phyloP scores from a whole-genome alignment of 2,329 filamentous ascomycete genomes.

The Stagonosporopsis chrysanthemi region DNA sequence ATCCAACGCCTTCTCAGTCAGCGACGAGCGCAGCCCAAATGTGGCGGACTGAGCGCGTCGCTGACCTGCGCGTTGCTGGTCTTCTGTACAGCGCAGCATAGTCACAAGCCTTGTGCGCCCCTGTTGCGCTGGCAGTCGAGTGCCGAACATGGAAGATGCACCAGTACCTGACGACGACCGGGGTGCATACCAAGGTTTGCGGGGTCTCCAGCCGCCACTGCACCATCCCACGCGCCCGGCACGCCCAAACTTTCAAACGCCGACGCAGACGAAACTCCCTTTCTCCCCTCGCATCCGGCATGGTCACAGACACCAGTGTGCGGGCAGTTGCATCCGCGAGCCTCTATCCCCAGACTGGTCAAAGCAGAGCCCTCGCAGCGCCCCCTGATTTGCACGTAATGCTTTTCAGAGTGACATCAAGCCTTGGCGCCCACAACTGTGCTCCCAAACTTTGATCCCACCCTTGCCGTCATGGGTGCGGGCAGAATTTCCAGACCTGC shows the following conservation, averaged over 20 bases:
- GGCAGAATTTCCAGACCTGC: conserved; percentile 34
- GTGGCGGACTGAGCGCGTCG: conserved; percentile 2
- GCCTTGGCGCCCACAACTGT: conserved; percentile 37
- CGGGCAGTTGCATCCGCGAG: conserved; percentile 29
- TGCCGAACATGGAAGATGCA: conserved; percentile 28
- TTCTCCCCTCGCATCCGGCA: conserved; percentile 12
- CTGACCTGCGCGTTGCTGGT: conserved; percentile 11
- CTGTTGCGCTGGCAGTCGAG: conserved; percentile 18
- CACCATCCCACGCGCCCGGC: conserved; percentile 43
- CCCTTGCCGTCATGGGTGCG: conserved; percentile 48
- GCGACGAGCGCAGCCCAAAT: conserved; percentile 1
- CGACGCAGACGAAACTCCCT: conserved; percentile 31
- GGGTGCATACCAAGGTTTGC: conserved; percentile 36
- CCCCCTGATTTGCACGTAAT: conserved; percentile 34
- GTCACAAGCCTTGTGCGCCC: conserved; percentile 26
- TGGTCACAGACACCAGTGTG: conserved; percentile 21
- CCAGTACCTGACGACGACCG: conserved; percentile 41
- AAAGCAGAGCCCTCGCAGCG: conserved; percentile 23
- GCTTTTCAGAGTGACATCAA: conserved; percentile 41
- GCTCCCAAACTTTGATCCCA: conserved; percentile 37
- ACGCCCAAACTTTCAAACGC: conserved; percentile 43
- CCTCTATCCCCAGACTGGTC: conserved; percentile 21
- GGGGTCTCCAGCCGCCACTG: conserved; percentile 38
- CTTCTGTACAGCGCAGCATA: not conserved
- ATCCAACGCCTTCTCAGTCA: conserved; percentile 34